Base-by-base conservation (phyloP, 805 yeast species). In the Cyberlindnera mycetangii region DNA sequence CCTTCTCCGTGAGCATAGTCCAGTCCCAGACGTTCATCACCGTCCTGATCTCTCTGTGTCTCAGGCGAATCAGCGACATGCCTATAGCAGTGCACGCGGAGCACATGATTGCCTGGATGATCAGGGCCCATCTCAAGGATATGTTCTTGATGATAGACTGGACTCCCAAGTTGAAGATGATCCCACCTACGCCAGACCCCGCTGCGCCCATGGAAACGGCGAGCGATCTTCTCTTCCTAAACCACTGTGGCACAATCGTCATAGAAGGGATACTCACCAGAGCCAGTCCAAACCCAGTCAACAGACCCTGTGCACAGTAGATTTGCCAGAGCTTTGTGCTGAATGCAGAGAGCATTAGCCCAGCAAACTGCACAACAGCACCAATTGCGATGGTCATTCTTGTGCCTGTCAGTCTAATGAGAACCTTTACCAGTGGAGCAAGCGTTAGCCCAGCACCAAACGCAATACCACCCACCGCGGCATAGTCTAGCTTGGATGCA, bases 201-300 rank as follows among this genome's bases (percentile, higher is more conserved):
- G 65, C 51, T 17, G 69, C 61, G 7, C 64, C 63, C 4, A 71
- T 45, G 10, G 75, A 70, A 32, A 59, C 56, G 0, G 75, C 74
- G 12, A 67, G 62, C 0, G 83, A 79, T 53, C 90, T 69, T 48
- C 68, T 79, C 51, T 76, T 79, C 31, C 76, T 64, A 61, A 85
- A 85, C 83, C 86, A 85, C 45, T 82, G 89, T 0, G 89, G 88
- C 22, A 84, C 52, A 6, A 84, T 59, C 2, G 79, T 71, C 24
- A 80, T 65, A 3, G 77, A 76, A 0, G 92, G 83, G 8, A 82
- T 69, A 37, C 77, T 72, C 28, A 79, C 67, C 12, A 78, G 55
- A 0, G 86, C 81, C n/a, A 71, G 63, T 0, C 71, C 68, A 37
- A 77, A 54, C 16, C 88, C 83, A 39, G 73, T 73, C 35, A 84